A percentile compares a stretch with the other conserved stretches of the same genome.
phyloP scores from a whole-genome alignment of 2,329 filamentous ascomycete genomes.

The Blumeria hordei region DNA sequence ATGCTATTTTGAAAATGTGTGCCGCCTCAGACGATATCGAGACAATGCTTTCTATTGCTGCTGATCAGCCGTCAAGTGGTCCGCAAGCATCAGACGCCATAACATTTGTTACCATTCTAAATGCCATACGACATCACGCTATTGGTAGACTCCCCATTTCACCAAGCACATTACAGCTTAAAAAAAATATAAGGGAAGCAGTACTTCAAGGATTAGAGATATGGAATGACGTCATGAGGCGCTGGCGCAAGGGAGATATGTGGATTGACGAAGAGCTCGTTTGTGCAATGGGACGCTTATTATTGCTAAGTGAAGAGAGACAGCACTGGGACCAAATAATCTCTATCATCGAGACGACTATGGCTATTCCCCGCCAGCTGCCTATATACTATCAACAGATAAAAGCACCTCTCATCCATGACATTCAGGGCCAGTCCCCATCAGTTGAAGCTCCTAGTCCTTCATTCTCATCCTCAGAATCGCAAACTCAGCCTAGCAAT shows the following conservation, averaged over 20 bases:
- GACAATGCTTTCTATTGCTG: constrained; percentile 50
- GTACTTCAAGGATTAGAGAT: constrained; percentile 46
- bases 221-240: constrained; percentile 58
- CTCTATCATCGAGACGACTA: constrained; percentile 56
- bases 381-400: constrained; percentile 1
- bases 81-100: constrained; percentile 37
- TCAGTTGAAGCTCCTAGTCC: neutral
- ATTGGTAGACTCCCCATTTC: constrained; percentile 9
- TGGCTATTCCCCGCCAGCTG: constrained; percentile 38
- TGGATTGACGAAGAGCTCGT: constrained; percentile 57
- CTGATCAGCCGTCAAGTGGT: constrained; percentile 42
- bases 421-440: neutral
- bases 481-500: neutral
- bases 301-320: constrained; percentile 36
- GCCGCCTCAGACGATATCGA: constrained; percentile 52
- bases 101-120: constrained; percentile 68
- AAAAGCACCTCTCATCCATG: neutral
- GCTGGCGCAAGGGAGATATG: constrained; percentile 49
- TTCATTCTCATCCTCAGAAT: neutral
- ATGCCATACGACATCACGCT: constrained; percentile 36
- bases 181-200: constrained; percentile 18
- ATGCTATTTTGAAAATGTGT: constrained; percentile 70
- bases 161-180: constrained; percentile 12
- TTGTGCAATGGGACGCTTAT: constrained; percentile 53
- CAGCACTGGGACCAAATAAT: constrained; percentile 49